Evolutionary conservation across 2,329 filamentous ascomycete genomes (phyloP).

Genomic region (Colletotrichum theobromicola): DNA sequence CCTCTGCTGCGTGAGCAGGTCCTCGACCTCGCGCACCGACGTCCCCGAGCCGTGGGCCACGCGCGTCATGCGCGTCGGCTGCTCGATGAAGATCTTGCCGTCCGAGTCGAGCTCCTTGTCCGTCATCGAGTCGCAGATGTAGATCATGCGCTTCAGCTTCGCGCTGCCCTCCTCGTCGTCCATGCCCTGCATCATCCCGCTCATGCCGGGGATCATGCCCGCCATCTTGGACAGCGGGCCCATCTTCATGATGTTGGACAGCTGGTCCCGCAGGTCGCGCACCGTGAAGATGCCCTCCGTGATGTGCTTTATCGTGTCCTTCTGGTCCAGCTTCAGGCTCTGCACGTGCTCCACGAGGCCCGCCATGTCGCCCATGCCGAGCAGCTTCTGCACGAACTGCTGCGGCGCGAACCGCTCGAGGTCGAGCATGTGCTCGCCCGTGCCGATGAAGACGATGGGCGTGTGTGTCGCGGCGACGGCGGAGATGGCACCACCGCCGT

Average conservation of each 20-base stretch:
- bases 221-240: conserved; percentile 96
- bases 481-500: conserved; percentile 95
- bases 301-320: conserved; percentile 99
- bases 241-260: conserved; percentile 99
- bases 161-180: conserved; percentile 94
- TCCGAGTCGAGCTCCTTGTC: conserved; percentile 94
- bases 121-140: conserved; percentile 98
- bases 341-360: conserved; percentile 97
- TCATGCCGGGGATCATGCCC: conserved; percentile 96
- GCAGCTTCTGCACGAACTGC: conserved; percentile 89
- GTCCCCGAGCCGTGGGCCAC: conserved; percentile 91
- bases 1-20: conserved; percentile 94
- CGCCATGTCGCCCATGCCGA: conserved; percentile 97
- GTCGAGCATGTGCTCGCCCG: conserved; percentile 96
- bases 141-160: conserved; percentile 98
- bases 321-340: conserved; percentile 92
- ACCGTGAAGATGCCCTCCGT: conserved; percentile 96
- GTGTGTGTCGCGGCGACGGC: conserved; percentile 96
- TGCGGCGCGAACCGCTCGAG: conserved; percentile 91
- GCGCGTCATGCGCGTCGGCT: conserved; percentile 90
- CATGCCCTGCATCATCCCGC: conserved; percentile 92
- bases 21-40: conserved; percentile 90
- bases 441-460: conserved; percentile 97
- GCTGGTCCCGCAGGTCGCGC: conserved; percentile 90
- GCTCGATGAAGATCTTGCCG: conserved; percentile 91